Conservation (phyloP, 1,284 basidiomycete genomes). For the Polyporus tsugae region DNA sequence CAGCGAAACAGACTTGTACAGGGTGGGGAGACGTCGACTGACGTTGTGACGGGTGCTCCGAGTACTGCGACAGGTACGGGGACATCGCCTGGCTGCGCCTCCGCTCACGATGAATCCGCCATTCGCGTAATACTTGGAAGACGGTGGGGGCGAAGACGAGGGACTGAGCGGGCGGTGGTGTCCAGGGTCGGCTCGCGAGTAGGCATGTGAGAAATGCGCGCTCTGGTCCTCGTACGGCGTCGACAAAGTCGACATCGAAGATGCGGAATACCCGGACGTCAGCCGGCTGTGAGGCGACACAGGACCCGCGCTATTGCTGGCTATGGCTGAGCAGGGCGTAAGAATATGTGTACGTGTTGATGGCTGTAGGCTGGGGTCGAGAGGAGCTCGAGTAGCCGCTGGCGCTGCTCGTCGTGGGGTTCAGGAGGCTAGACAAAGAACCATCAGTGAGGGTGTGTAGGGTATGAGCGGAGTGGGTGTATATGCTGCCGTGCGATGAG, state of each 20-base stretch:
- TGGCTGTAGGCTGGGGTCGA: slow-evolving; percentile 54
- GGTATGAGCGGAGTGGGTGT: slow-evolving; percentile 60
- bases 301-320: slow-evolving; percentile 73
- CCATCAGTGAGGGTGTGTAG: slow-evolving; percentile 74
- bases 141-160: slow-evolving; percentile 60
- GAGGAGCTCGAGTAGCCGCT: slow-evolving; percentile 55
- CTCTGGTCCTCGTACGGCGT: slow-evolving; percentile 65
- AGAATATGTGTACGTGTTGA: slow-evolving; percentile 69
- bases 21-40: slow-evolving; percentile 80
- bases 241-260: slow-evolving; percentile 75
- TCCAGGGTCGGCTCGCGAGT: slow-evolving; percentile 73
- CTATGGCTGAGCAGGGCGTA: slow-evolving; percentile 68
- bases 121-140: slow-evolving; percentile 63
- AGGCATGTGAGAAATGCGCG: slow-evolving; percentile 57
- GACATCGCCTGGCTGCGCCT: slow-evolving; percentile 85
- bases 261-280: slow-evolving; percentile 83
- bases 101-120: slow-evolving; percentile 67
- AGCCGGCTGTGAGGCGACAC: slow-evolving; percentile 84
- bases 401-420: slow-evolving; percentile 58
- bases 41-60: slow-evolving; percentile 59
- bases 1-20: slow-evolving; percentile 46
- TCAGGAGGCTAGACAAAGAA: slow-evolving; percentile 80
- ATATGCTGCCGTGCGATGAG: slow-evolving; percentile 61
- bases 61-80: slow-evolving; percentile 83
- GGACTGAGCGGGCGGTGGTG: slow-evolving; percentile 60